phyloP scores from a whole-genome alignment of 208 protist species.

The Naegleria lovaniensis region DNA sequence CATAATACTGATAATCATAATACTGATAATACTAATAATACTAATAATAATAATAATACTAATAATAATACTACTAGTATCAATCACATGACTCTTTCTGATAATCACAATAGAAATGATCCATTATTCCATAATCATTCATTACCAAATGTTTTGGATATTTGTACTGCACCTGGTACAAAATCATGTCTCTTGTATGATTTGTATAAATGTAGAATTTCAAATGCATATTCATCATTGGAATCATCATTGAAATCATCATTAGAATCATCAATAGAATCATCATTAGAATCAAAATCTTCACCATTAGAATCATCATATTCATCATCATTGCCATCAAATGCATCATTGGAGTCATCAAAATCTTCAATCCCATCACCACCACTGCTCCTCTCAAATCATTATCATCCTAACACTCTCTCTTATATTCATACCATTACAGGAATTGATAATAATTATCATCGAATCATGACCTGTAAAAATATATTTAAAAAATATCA shows the following conservation, averaged over 20 bases:
- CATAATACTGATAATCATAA: too few relatives aligned
- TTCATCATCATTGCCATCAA: not conserved
- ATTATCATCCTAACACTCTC: too few relatives aligned
- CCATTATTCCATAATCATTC: not conserved
- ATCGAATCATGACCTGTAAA: slow-evolving; percentile 36
- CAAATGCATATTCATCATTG: too few relatives aligned
- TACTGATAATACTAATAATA: too few relatives aligned
- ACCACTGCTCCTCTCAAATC: too few relatives aligned
- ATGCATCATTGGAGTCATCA: not conserved
- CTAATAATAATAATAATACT: too few relatives aligned
- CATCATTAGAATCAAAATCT: too few relatives aligned
- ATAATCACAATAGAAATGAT: not conserved
- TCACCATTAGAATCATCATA: too few relatives aligned
- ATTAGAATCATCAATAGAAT: not conserved
- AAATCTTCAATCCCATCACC: too few relatives aligned
- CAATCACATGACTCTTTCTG: too few relatives aligned
- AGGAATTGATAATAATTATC: slow-evolving; percentile 39
- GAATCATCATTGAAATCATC: not conserved
- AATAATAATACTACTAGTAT: too few relatives aligned
- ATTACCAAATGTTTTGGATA: slow-evolving; percentile 39
- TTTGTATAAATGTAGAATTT: not conserved
- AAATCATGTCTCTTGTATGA: not conserved
- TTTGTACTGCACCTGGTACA: slow-evolving; percentile 49
- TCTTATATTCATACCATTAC: slow-evolving; percentile 30
- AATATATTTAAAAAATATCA: slow-evolving; percentile 48